A percentile compares a stretch with the other conserved stretches of the same genome.
phyloP scores from a whole-genome alignment of 202 grass and related monocot genomes.

The Cymbopogon flexuosus region DNA sequence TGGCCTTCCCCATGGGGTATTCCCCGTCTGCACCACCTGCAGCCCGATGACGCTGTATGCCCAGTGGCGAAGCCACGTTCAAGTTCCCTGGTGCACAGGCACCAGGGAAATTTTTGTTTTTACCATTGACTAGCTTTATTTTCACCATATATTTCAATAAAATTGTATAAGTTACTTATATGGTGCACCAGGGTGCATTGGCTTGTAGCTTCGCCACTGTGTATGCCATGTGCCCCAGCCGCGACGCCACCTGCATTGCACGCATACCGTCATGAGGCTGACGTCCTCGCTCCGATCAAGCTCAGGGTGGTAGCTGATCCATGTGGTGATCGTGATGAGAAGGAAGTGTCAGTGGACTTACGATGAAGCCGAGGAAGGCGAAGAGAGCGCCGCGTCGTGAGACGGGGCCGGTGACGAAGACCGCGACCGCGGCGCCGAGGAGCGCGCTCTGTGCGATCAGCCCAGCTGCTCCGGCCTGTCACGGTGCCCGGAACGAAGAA shows the following conservation, averaged over 20 bases:
- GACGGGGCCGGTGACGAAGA: slow-evolving; percentile 34
- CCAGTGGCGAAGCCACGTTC: too few species aligned
- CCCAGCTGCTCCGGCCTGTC: slow-evolving; percentile 44
- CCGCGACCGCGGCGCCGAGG: slow-evolving; percentile 30
- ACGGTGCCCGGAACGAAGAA: too few species aligned
- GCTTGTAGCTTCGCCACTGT: too few species aligned
- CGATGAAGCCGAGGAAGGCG: slow-evolving; percentile 34
- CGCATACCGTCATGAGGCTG: background rate
- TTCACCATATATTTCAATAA: too few species aligned
- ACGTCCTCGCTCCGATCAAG: too few species aligned
- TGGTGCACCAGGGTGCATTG: too few species aligned
- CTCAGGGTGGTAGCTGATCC: too few species aligned
- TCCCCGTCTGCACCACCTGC: slow-evolving; percentile 55
- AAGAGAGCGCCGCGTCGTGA: slow-evolving; percentile 21
- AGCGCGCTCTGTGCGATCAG: slow-evolving; percentile 42
- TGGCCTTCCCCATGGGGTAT: slow-evolving; percentile 44
- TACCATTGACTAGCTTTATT: too few species aligned
- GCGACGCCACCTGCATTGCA: slow-evolving; percentile 44
- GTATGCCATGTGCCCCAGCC: slow-evolving; percentile 60
- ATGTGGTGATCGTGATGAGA: background rate
- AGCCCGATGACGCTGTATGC: slow-evolving; percentile 54
- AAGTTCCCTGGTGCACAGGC: too few species aligned
- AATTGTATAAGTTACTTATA: too few species aligned
- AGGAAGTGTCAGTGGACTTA: background rate
- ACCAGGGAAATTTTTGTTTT: too few species aligned